Conservation (phyloP, 1,284 basidiomycete genomes). For the Cutaneotrichosporon cyanovorans region DNA sequence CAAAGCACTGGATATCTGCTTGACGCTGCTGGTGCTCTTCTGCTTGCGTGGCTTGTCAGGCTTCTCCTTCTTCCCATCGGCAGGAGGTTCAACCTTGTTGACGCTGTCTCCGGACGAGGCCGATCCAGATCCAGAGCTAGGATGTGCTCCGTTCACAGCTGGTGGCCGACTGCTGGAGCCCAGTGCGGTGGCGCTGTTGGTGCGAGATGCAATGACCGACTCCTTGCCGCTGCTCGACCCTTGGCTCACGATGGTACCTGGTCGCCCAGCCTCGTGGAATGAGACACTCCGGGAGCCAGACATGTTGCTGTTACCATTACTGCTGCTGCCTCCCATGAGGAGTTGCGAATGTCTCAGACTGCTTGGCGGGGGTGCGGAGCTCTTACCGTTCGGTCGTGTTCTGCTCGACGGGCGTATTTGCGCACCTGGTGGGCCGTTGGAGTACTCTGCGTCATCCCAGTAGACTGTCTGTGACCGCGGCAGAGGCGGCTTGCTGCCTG, state of each 20-base stretch:
- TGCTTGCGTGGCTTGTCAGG: slow-evolving; percentile 11
- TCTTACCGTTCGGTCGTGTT: background rate
- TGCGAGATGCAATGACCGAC: slow-evolving; percentile 9
- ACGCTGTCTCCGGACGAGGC: slow-evolving; percentile 2
- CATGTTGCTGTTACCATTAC: background rate
- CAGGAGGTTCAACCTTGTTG: background rate
- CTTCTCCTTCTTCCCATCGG: slow-evolving; percentile 12
- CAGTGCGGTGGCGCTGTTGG: slow-evolving; percentile 14
- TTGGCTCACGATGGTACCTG: slow-evolving; percentile 9
- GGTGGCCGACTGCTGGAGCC: slow-evolving; percentile 1
- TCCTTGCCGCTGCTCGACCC: slow-evolving; percentile 15
- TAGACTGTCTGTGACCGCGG: slow-evolving; percentile 38
- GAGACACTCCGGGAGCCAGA: slow-evolving; percentile 12
- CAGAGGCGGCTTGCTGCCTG: slow-evolving; percentile 1
- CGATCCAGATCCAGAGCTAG: slow-evolving; percentile 14
- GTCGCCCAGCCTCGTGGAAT: slow-evolving; percentile 13
- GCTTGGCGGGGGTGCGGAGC: slow-evolving; percentile 7
- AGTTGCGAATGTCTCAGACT: slow-evolving; percentile 17
- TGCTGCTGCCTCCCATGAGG: slow-evolving; percentile 1
- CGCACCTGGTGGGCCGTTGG: background rate
- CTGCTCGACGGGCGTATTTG: background rate
- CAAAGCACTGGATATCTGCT: slow-evolving; percentile 31
- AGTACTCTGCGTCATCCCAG: slow-evolving; percentile 40
- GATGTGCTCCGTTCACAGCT: slow-evolving; percentile 3
- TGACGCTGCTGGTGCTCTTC: slow-evolving; percentile 32